A percentile compares a stretch with the other conserved stretches of the same genome.
phyloP scores from a whole-genome alignment of 306 rosid species.

The Mucuna pruriens region DNA sequence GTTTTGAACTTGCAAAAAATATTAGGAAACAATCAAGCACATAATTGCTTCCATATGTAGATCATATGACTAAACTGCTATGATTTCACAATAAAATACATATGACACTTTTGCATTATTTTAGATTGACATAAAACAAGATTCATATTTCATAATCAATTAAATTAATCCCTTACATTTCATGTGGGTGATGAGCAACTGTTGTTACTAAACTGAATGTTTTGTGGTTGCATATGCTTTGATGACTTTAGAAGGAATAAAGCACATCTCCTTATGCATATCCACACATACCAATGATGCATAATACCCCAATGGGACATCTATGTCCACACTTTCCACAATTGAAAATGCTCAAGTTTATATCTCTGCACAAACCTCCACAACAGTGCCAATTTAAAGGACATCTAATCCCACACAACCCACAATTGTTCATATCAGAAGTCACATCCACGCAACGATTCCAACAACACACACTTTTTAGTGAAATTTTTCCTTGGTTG shows the following conservation, averaged over 20 bases:
- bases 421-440: conserved; percentile 61
- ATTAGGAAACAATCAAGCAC: not conserved
- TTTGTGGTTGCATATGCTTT: too few species aligned
- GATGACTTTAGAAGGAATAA: too few species aligned
- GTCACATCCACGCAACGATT: conserved; percentile 60
- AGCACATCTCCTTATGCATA: conserved; percentile 46
- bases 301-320: too few species aligned
- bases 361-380: conserved; percentile 54
- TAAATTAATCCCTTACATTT: too few species aligned
- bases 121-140: too few species aligned
- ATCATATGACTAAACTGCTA: not conserved
- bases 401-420: conserved; percentile 57
- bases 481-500: conserved; percentile 31
- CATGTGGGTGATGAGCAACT: too few species aligned
- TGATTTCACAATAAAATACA: not conserved
- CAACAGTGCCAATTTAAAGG: conserved; percentile 63
- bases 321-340: conserved; percentile 76
- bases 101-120: too few species aligned
- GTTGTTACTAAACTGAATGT: too few species aligned
- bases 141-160: too few species aligned
- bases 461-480: conserved; percentile 49
- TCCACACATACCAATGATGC: conserved; percentile 77
- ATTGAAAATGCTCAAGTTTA: conserved; percentile 48
- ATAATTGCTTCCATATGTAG: not conserved
- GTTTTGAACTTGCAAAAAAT: not conserved